These are phyloP conservation scores for Globisporangium recalcitrans DNA, from an alignment of 352 stramenopile genomes.

Conservation along the genomic window DNA sequence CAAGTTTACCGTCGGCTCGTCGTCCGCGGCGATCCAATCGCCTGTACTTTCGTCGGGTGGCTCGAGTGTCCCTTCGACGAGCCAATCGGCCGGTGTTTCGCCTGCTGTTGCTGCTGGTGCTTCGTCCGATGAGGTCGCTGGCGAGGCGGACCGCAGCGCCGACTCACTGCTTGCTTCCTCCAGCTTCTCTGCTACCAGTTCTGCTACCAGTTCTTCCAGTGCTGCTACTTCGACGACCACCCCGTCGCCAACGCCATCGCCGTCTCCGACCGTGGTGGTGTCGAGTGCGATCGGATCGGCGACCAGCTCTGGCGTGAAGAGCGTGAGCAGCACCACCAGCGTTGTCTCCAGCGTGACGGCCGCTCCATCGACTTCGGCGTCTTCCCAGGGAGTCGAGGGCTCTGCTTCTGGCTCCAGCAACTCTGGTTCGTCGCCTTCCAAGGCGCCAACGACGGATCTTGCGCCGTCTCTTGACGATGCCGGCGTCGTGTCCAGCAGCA, in stretches of 20 bases:
- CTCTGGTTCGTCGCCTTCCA: conserved; percentile 2
- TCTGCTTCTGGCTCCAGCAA: background rate
- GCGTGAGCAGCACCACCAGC: background rate
- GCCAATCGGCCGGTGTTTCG: background rate
- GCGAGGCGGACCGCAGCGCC: conserved; percentile 5
- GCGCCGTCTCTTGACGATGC: background rate
- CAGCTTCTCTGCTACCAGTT: background rate
- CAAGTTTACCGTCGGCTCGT: conserved; percentile 7
- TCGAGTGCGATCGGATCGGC: conserved; percentile 1
- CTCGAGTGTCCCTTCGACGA: background rate
- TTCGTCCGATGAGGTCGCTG: conserved; percentile 1
- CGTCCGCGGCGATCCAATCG: background rate
- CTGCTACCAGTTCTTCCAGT: background rate
- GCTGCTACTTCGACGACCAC: background rate
- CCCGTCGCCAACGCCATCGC: background rate
- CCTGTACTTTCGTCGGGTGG: background rate
- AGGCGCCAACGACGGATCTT: background rate
- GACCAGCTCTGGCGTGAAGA: background rate
- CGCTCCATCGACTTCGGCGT: background rate
- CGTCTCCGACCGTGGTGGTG: background rate
- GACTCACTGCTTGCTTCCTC: background rate
- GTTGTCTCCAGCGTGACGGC: background rate
- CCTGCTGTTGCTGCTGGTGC: background rate
- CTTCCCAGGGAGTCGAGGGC: background rate
- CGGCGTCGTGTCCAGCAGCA: background rate